These are phyloP conservation scores for Sugiyamaella sp. DNA, from an alignment of 1,139 yeast species.

Conservation along the genomic window DNA sequence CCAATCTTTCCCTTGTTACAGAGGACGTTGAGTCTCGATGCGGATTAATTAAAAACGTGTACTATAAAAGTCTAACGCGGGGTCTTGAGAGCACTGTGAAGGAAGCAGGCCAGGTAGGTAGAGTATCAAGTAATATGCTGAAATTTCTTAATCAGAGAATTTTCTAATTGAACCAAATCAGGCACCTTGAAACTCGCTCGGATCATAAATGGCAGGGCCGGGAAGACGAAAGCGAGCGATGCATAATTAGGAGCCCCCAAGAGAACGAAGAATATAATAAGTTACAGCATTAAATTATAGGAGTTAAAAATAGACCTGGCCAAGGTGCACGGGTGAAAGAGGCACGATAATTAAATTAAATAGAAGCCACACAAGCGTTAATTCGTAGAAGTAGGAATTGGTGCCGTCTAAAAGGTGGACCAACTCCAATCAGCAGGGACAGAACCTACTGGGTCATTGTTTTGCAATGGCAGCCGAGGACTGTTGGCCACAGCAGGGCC, in stretches of 20 bases:
- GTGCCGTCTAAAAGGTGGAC: slow-evolving; percentile 44
- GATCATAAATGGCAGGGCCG: too few species aligned
- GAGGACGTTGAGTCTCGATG: slow-evolving; percentile 69
- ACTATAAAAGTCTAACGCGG: slow-evolving; percentile 6
- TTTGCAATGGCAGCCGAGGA: slow-evolving; percentile 10
- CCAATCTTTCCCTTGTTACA: slow-evolving; percentile 36
- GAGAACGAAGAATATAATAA: slow-evolving; percentile 7
- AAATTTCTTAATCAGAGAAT: slow-evolving; percentile 13
- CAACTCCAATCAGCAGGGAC: slow-evolving; percentile 50
- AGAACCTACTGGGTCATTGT: slow-evolving; percentile 25
- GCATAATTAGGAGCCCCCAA: too few species aligned
- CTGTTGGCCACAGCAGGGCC: slow-evolving; percentile 5
- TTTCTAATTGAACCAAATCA: neutral
- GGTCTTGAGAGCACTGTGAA: slow-evolving; percentile 58
- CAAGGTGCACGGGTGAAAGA: neutral
- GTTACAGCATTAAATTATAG: slow-evolving; percentile 6
- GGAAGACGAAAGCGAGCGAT: too few species aligned
- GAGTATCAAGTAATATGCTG: slow-evolving; percentile 50
- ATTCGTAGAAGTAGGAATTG: slow-evolving; percentile 8
- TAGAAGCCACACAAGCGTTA: slow-evolving; percentile 1
- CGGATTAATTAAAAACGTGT: slow-evolving; percentile 48
- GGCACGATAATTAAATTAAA: slow-evolving; percentile 4
- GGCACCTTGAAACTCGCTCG: too few species aligned
- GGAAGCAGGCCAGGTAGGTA: slow-evolving; percentile 79
- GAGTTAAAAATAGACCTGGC: slow-evolving; percentile 4